Percentiles rank a stretch among this genome's conserved stretches.
phyloP scores from a whole-genome alignment of 2,329 filamentous ascomycete genomes.

The Alternaria brassicae region DNA sequence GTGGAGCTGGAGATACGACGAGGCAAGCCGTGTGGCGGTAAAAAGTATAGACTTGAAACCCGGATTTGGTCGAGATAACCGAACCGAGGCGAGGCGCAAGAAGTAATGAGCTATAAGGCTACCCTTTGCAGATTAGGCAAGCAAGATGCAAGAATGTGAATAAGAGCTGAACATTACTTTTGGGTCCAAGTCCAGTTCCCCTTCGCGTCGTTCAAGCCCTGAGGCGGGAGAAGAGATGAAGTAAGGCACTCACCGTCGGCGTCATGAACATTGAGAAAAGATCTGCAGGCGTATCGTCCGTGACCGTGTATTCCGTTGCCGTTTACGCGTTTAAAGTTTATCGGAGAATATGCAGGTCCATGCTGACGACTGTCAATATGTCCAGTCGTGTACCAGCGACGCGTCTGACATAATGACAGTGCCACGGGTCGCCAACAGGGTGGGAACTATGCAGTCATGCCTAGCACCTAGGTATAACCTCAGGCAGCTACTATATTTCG shows the following conservation, averaged over 20 bases:
- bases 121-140: background rate
- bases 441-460: background rate
- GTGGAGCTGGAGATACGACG: conserved; percentile 8
- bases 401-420: background rate
- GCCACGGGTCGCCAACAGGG: background rate
- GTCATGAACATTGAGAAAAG: background rate
- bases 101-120: background rate
- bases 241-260: background rate
- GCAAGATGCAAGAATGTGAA: background rate
- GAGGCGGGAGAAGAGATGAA: background rate
- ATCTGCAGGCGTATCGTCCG: background rate
- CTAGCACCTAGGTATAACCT: background rate
- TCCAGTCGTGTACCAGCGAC: background rate
- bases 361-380: background rate
- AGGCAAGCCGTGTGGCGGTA: conserved; percentile 7
- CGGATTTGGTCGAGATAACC: background rate
- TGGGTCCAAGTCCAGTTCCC: background rate
- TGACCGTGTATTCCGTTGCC: background rate
- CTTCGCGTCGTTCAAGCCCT: background rate
- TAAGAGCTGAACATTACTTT: background rate
- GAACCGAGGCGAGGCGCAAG: conserved; percentile 1
- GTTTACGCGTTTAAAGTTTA: background rate
- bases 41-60: conserved; percentile 4
- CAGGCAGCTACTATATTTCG: background rate
- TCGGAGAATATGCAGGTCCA: background rate